phyloP scores from a whole-genome alignment of 2,329 filamentous ascomycete species.

The Aspergillus sp. region DNA sequence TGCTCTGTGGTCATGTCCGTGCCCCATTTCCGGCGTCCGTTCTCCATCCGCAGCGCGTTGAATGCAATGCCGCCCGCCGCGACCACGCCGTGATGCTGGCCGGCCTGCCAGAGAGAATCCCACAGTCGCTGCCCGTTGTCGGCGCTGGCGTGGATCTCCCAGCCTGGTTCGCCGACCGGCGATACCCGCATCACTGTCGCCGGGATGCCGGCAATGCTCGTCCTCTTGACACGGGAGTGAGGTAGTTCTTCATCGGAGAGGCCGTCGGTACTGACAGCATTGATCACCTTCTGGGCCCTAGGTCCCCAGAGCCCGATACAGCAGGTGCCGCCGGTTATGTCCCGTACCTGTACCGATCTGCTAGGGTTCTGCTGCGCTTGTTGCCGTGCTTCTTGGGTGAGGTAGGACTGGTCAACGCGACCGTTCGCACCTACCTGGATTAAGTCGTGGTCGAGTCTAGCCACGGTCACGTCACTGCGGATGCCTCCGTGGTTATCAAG shows the following conservation, averaged over 20 bases:
- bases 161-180: constrained; percentile 53
- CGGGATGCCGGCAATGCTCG: constrained; percentile 46
- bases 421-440: constrained; percentile 49
- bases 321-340: constrained; percentile 52
- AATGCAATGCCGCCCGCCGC: constrained; percentile 52
- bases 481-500: constrained; percentile 47
- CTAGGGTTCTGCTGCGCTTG: constrained; percentile 36
- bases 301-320: constrained; percentile 57
- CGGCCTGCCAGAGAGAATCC: constrained; percentile 49
- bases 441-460: constrained; percentile 39
- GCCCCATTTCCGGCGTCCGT: constrained; percentile 50
- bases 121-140: constrained; percentile 51
- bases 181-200: constrained; percentile 49
- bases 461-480: constrained; percentile 49
- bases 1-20: constrained; percentile 53
- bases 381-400: constrained; percentile 43
- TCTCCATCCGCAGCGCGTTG: constrained; percentile 51
- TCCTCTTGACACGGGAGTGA: constrained; percentile 43
- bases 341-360: constrained; percentile 44
- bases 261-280: constrained; percentile 21
- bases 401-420: constrained; percentile 45
- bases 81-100: constrained; percentile 46
- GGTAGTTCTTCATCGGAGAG: constrained; percentile 33
- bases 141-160: constrained; percentile 53
- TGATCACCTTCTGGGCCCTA: constrained; percentile 43